A percentile compares a stretch with the other conserved stretches of the same genome.
Evolutionary conservation across 1,284 basidiomycete genomes (phyloP).

Genomic region (Sporisorium graminicola): DNA sequence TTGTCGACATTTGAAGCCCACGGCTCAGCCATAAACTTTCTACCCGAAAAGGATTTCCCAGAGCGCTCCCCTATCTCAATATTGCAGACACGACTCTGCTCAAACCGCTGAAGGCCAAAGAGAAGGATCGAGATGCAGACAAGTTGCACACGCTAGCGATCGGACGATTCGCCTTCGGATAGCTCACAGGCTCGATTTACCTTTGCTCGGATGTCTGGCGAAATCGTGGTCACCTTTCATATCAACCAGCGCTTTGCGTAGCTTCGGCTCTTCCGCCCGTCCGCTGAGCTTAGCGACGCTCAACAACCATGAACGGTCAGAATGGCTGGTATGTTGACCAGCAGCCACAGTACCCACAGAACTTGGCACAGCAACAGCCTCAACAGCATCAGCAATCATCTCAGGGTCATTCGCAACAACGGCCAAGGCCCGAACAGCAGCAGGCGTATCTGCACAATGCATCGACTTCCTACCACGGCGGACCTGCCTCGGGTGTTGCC

Average conservation of each 20-base stretch:
- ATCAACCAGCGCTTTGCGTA: slow-evolving; percentile 1
- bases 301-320: slow-evolving; percentile 25
- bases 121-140: slow-evolving; percentile 1
- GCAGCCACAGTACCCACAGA: slow-evolving; percentile 11
- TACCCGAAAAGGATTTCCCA: no score
- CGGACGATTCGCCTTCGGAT: neutral
- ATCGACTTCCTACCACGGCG: slow-evolving; percentile 5
- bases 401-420: slow-evolving; percentile 1
- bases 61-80: neutral
- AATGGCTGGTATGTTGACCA: slow-evolving; percentile 30
- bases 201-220: slow-evolving; percentile 7
- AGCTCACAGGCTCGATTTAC: neutral
- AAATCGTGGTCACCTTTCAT: neutral
- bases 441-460: slow-evolving; percentile 18
- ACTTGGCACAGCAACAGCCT: slow-evolving; percentile 9
- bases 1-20: neutral
- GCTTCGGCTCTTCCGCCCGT: slow-evolving; percentile 9
- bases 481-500: neutral
- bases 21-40: neutral
- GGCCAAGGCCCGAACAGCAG: slow-evolving; percentile 11
- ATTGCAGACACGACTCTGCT: neutral
- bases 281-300: neutral
- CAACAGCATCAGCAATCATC: slow-evolving; percentile 11
- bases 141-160: neutral
- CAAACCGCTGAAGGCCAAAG: neutral